Evolutionary conservation across 768 basidiomycete genomes (phyloP), one percentile per base, ranked within the genome.

Genomic region (Jaapia argillacea): DNA sequence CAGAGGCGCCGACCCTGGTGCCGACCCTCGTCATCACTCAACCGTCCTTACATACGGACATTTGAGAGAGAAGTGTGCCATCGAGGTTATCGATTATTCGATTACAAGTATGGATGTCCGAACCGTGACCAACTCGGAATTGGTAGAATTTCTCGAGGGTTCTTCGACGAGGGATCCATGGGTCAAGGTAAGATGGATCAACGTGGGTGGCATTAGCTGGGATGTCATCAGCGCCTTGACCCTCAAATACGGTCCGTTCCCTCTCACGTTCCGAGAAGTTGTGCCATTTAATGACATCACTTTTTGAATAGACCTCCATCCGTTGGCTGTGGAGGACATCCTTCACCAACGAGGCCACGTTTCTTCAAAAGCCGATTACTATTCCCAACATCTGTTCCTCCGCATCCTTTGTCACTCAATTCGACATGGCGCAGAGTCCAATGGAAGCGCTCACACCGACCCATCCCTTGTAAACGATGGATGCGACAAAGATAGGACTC

Each of bases 151-250:
- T 45, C 65, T 84, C 60, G 52, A 64, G n/a, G 64, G 71, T 47
- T 53, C 72, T 4, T 68, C 72, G 45, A 58, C 61, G 45, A 65
- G 67, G 44, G 74, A 77, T 48, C 59, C 71, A 3, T 82, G 79
- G 79, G 74, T 72, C 22, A 80, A 74, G 54, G 83, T 82, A n/a
- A 63, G 84, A 41, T 86, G 81, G 82, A 83, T 85, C 42, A 81
- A 81, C 50, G 70, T 85, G 48, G 76, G 72, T 21, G 84, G 83
- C 4, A 62, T 72, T 26, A 64, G 74, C 49, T 85, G 81, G 80
- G 81, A 84, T 52, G 79, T 85, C 25, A 70, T 86, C 51, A 80
- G 78, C 51, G 74, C 76, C 1, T 58, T 85, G 25, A 76, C 79
- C 18, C 58, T 84, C 44, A 74, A 72, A 58, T 83, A 81, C 52